These are phyloP conservation scores for Neodidymelliopsis sp. DNA, from an alignment of 2,329 filamentous ascomycete genomes.

Conservation along the genomic window DNA sequence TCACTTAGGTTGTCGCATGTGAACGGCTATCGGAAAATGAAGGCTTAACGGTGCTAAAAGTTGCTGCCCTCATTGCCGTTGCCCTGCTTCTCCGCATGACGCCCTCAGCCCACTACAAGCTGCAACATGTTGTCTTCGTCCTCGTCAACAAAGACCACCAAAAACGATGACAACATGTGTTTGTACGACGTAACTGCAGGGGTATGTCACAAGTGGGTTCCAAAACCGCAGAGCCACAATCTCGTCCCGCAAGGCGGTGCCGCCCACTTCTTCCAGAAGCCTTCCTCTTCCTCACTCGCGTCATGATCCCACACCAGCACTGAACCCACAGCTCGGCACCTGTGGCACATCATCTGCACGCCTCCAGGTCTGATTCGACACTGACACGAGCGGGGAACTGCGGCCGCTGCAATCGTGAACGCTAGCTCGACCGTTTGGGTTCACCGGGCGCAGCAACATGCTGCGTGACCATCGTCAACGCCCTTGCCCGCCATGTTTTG, in stretches of 20 bases:
- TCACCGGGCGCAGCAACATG: conserved; percentile 14
- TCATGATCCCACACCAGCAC: conserved; percentile 12
- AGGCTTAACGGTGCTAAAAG: conserved; percentile 1
- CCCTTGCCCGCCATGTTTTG: conserved; percentile 8
- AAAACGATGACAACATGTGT: conserved; percentile 3
- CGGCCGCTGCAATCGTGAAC: conserved; percentile 5
- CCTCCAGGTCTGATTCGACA: conserved; percentile 5
- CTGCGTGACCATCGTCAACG: conserved; percentile 16
- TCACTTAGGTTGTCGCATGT: conserved; percentile 13
- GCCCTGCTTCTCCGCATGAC: conserved; percentile 8
- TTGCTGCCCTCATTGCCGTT: conserved; percentile 1
- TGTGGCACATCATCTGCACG: conserved; percentile 6
- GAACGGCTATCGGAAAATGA: conserved; percentile 13
- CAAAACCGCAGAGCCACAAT: conserved; percentile 7
- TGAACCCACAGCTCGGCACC: conserved; percentile 4
- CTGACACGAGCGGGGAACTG: conserved; percentile 11
- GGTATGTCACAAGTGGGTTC: conserved; percentile 10
- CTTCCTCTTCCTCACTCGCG: conserved; percentile 16
- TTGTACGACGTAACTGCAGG: conserved; percentile 10
- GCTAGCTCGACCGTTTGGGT: conserved; percentile 13
- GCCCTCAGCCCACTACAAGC: neutral
- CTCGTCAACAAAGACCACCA: neutral
- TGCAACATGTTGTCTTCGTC: neutral
- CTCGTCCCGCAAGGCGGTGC: conserved; percentile 8
- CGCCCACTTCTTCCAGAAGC: conserved; percentile 28